Evolutionary conservation across 2,329 filamentous ascomycete species (phyloP).

Genomic region (Cordyceps javanica): DNA sequence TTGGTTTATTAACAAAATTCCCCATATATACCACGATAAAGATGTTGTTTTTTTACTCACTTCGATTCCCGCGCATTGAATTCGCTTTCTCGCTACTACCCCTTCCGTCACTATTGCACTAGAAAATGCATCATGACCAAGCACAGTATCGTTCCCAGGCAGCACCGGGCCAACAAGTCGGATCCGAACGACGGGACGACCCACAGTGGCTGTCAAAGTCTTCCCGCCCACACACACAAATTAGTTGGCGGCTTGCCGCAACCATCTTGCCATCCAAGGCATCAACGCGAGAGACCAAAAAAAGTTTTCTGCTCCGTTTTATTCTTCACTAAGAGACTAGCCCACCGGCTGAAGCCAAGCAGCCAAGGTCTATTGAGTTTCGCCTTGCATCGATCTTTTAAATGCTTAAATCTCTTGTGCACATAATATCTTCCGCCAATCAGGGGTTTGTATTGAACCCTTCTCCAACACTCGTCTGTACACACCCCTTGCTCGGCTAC

Average conservation of each 20-base stretch:
- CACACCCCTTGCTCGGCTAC: neutral
- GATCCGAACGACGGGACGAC: neutral
- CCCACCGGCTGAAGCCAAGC: neutral
- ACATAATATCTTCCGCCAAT: neutral
- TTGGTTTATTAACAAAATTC: no score
- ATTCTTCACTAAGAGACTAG: neutral
- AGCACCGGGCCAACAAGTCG: neutral
- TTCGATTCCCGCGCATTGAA: no score
- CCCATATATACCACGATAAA: no score
- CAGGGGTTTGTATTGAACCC: neutral
- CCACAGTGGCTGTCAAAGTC: neutral
- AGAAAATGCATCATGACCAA: no score
- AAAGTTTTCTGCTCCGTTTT: neutral
- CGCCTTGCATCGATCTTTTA: neutral
- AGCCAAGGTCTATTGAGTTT: neutral
- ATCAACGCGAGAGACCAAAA: neutral
- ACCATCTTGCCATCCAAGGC: neutral
- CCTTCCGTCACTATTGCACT: no score
- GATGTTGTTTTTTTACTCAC: no score
- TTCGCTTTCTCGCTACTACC: no score
- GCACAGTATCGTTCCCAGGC: neutral
- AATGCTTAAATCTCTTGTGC: neutral
- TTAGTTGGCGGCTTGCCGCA: neutral
- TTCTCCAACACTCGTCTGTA: neutral
- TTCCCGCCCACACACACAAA: neutral